These are phyloP conservation scores for Sclerotinia spermophila DNA, from an alignment of 2,329 filamentous ascomycete species.

Conservation along the genomic window DNA sequence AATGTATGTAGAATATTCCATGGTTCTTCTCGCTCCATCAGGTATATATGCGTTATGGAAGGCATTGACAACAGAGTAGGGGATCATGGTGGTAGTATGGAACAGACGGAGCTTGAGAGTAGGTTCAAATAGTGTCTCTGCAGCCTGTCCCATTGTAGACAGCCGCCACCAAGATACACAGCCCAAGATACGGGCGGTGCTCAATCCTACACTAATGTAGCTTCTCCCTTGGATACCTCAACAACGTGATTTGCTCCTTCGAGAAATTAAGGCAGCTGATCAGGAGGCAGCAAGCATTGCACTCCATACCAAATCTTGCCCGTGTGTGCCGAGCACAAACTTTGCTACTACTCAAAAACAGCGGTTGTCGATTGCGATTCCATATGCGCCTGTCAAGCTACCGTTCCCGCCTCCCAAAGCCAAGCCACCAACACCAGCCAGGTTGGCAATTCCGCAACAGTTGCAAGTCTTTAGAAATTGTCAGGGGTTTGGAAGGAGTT, in stretches of 20 bases:
- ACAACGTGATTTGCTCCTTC: conserved; percentile 22
- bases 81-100: conserved; percentile 30
- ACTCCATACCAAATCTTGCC: conserved; percentile 34
- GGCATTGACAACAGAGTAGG: conserved; percentile 38
- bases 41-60: conserved; percentile 33
- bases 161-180: neutral
- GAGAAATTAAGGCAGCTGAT: conserved; percentile 20
- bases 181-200: neutral
- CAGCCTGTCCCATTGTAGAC: conserved; percentile 40
- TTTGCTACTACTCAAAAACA: conserved; percentile 23
- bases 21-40: conserved; percentile 37
- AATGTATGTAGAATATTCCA: conserved; percentile 39
- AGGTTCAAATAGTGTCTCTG: conserved; percentile 30
- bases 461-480: conserved; percentile 14
- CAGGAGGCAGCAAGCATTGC: conserved; percentile 22
- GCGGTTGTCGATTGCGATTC: too few species aligned
- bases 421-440: conserved; percentile 20
- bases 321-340: neutral
- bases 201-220: conserved; percentile 1
- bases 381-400: too few species aligned
- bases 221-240: conserved; percentile 12
- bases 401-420: conserved; percentile 43
- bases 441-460: conserved; percentile 4
- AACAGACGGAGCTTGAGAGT: conserved; percentile 34
- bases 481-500: conserved; percentile 18